Conservation (phyloP, 2,329 filamentous ascomycete species). For the Claviceps citrina region DNA sequence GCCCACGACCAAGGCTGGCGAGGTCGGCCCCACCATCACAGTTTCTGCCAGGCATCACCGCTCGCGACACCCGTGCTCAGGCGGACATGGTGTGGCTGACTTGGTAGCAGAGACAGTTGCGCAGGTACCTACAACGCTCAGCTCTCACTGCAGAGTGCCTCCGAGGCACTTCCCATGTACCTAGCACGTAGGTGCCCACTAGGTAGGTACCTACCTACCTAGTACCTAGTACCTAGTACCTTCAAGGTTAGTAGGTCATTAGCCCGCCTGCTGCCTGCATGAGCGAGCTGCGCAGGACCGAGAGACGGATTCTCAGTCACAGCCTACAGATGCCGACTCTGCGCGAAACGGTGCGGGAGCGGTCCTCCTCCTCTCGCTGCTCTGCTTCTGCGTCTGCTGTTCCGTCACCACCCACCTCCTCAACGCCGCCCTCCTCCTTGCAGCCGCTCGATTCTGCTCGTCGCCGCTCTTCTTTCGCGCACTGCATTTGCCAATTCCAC, state of each 20-base stretch:
- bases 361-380: not conserved
- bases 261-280: not conserved
- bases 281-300: constrained; percentile 2
- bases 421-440: not conserved
- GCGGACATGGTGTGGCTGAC: too few species aligned
- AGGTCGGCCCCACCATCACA: constrained; percentile 7
- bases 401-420: constrained; percentile 3
- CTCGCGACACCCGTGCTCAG: constrained; percentile 8
- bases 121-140: constrained; percentile 2
- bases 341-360: constrained; percentile 4
- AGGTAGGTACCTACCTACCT: too few species aligned
- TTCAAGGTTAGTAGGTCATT: too few species aligned
- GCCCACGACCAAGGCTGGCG: constrained; percentile 10
- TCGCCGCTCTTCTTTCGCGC: not conserved
- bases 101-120: too few species aligned
- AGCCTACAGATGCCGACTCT: constrained; percentile 6
- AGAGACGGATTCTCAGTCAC: constrained; percentile 6
- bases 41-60: constrained; percentile 19
- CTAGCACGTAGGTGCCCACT: not conserved
- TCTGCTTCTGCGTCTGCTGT: not conserved
- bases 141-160: not conserved
- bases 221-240: too few species aligned
- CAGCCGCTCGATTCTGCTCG: not conserved
- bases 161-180: not conserved
- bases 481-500: constrained; percentile 2